Evolutionary conservation across 2,329 filamentous ascomycete genomes (phyloP).

Genomic region (Diaporthe nobilis): DNA sequence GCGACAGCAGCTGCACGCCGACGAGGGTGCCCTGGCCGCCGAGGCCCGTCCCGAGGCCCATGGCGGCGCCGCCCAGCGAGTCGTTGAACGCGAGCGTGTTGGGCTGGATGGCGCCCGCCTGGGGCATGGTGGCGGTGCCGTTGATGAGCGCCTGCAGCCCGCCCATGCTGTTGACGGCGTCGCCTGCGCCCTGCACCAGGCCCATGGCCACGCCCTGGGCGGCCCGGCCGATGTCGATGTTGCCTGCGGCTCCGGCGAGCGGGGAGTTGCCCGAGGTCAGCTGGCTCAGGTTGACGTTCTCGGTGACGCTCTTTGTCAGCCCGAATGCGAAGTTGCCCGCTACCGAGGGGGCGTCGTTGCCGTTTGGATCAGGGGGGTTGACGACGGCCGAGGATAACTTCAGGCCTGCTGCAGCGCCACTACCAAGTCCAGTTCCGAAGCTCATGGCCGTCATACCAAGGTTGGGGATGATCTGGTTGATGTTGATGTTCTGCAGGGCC

Average conservation of each 20-base stretch:
- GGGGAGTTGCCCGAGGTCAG: slow-evolving; percentile 4
- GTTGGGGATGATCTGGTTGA: slow-evolving; percentile 50
- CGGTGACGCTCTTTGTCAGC: slow-evolving; percentile 46
- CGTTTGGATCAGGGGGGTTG: slow-evolving; percentile 25
- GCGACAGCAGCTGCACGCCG: slow-evolving; percentile 48
- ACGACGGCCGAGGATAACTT: slow-evolving; percentile 27
- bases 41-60: slow-evolving; percentile 53
- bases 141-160: slow-evolving; percentile 51
- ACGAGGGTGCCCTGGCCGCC: slow-evolving; percentile 52
- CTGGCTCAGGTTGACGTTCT: slow-evolving; percentile 42
- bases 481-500: slow-evolving; percentile 43
- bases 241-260: slow-evolving; percentile 9
- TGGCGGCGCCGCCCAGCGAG: slow-evolving; percentile 52
- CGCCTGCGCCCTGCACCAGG: slow-evolving; percentile 52
- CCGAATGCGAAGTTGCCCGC: slow-evolving; percentile 49
- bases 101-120: slow-evolving; percentile 38
- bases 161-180: slow-evolving; percentile 51
- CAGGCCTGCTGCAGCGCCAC: slow-evolving; percentile 42
- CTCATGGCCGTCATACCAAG: slow-evolving; percentile 47
- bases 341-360: slow-evolving; percentile 11
- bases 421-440: slow-evolving; percentile 40
- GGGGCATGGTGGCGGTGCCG: slow-evolving; percentile 46
- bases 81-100: slow-evolving; percentile 52
- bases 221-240: slow-evolving; percentile 46
- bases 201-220: slow-evolving; percentile 54